Conservation (phyloP, 1,139 yeast genomes). For the Torulaspora globosa region DNA sequence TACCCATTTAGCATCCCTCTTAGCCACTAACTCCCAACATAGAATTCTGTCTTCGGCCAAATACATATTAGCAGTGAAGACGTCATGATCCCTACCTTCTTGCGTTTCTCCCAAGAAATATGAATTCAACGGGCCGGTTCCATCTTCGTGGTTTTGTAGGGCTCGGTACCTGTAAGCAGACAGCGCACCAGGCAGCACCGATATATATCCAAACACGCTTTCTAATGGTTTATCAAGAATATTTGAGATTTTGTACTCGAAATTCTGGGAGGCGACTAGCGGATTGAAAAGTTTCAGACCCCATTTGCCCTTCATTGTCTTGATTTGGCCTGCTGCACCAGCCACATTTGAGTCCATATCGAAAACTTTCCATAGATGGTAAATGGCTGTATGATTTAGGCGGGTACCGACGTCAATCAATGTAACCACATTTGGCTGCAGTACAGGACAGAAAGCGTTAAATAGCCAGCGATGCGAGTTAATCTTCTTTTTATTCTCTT, state of each 20-base stretch:
- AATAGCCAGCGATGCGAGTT: slow-evolving; percentile 95
- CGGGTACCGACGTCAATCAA: slow-evolving; percentile 90
- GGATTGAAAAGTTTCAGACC: slow-evolving; percentile 82
- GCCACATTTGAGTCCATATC: slow-evolving; percentile 95
- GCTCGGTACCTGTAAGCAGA: slow-evolving; percentile 94
- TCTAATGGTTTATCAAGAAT: slow-evolving; percentile 93
- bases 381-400: slow-evolving; percentile 78
- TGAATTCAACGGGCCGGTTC: slow-evolving; percentile 85
- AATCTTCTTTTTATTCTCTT: slow-evolving; percentile 81
- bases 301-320: slow-evolving; percentile 86
- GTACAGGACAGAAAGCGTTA: slow-evolving; percentile 83
- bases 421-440: slow-evolving; percentile 83
- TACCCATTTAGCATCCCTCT: slow-evolving; percentile 83
- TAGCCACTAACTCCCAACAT: slow-evolving; percentile 96
- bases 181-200: slow-evolving; percentile 93
- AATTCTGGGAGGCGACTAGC: slow-evolving; percentile 91
- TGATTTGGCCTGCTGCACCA: slow-evolving; percentile 97
- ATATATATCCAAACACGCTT: slow-evolving; percentile 85
- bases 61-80: slow-evolving; percentile 95
- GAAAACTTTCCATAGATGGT: slow-evolving; percentile 94
- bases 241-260: slow-evolving; percentile 94
- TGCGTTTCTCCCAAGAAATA: slow-evolving; percentile 86
- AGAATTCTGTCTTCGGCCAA: slow-evolving; percentile 94
- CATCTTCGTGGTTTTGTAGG: slow-evolving; percentile 75
- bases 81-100: slow-evolving; percentile 57